Evolutionary conservation across 2,329 filamentous ascomycete species (phyloP).

Genomic region (Fusarium neocosmosporiellum): DNA sequence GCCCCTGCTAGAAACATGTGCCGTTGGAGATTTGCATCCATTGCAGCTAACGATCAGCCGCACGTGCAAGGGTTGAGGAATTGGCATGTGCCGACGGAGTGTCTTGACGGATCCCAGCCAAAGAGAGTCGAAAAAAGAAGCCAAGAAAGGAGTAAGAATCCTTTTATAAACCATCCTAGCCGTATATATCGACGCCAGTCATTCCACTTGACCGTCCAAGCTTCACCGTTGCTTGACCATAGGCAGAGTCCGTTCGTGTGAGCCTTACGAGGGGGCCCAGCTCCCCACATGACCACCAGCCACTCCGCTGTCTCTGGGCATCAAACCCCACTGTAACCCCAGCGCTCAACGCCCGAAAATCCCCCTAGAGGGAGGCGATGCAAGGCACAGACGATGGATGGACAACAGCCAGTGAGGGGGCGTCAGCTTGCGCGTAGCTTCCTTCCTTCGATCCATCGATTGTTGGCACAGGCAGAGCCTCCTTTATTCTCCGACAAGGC

Average conservation of each 20-base stretch:
- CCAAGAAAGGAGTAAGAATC: neutral
- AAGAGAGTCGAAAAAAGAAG: neutral
- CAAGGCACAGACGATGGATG: conserved; percentile 3
- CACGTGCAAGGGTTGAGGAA: neutral
- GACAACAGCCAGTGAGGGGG: neutral
- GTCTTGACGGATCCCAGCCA: neutral
- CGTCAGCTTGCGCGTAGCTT: neutral
- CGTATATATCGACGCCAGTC: neutral
- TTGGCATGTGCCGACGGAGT: neutral
- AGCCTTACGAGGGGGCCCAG: neutral
- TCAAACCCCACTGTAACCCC: neutral
- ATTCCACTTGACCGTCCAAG: neutral
- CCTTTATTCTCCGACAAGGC: neutral
- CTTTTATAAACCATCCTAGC: neutral
- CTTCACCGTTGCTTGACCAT: neutral
- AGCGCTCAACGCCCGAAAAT: conserved; percentile 1
- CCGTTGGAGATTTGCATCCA: conserved; percentile 1
- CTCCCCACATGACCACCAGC: conserved; percentile 1
- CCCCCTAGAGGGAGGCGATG: conserved; percentile 6
- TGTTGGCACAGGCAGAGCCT: conserved; percentile 17
- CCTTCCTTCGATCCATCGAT: neutral
- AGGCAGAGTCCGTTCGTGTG: neutral
- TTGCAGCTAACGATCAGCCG: neutral
- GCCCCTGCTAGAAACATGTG: neutral
- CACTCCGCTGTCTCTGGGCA: neutral